A percentile compares a stretch with the other conserved stretches of the same genome.
These are phyloP conservation scores for Trichopus zeylanicus DNA, from an alignment of 116 monocot genomes.

Conservation along the genomic window DNA sequence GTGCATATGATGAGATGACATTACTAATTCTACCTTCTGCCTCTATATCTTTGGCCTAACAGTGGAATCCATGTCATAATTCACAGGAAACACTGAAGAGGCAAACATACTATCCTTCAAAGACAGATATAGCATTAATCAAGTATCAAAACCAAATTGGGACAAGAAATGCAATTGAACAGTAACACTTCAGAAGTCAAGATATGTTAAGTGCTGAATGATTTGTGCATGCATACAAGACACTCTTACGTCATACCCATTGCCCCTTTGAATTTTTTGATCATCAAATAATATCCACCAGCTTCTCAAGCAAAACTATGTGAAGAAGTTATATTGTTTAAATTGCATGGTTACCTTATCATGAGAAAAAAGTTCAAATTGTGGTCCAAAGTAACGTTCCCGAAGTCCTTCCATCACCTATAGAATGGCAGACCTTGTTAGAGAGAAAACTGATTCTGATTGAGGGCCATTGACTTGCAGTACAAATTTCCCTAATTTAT, in stretches of 20 bases:
- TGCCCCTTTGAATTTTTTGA: background rate
- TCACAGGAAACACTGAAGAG: background rate
- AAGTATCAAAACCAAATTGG: too few species aligned
- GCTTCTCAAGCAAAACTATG: background rate
- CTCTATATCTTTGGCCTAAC: background rate
- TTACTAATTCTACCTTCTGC: too few species aligned
- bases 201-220: too few species aligned
- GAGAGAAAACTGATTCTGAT: background rate
- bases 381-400: slow-evolving; percentile 78
- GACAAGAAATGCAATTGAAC: too few species aligned
- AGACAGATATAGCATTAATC: too few species aligned
- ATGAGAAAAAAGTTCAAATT: slow-evolving; percentile 76
- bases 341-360: slow-evolving; percentile 50
- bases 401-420: slow-evolving; percentile 61
- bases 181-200: too few species aligned
- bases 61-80: background rate
- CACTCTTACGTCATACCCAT: background rate
- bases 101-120: background rate
- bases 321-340: background rate
- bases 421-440: slow-evolving; percentile 7
- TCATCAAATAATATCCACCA: background rate
- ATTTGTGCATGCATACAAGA: background rate
- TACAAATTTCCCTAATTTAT: background rate
- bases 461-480: background rate
- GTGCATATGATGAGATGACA: too few species aligned